Base-by-base conservation (phyloP, 2,329 filamentous ascomycete genomes). In the Apiospora kogelbergensis region DNA sequence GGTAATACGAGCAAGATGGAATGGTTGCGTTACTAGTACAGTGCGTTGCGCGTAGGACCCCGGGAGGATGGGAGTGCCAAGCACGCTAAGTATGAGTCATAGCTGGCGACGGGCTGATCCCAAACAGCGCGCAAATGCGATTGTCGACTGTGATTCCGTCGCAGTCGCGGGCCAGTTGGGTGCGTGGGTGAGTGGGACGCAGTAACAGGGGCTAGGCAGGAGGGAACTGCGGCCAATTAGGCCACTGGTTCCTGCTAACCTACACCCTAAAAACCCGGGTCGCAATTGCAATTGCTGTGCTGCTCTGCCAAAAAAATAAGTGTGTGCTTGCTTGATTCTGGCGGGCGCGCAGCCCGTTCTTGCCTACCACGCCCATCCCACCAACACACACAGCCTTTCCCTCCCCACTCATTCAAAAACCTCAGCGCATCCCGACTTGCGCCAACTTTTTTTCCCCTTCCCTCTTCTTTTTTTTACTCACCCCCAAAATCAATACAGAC, bases 381-480 rank as follows among this genome's bases (percentile, higher is more conserved):
- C 40, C 11, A 37, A 26, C 53, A 37, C 53, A 57, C 48, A 57
- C 53, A 60, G 53, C 53, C 53, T 60, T 60, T 37, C 53, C 53
- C 45, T 22, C 48, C 48, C 48, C 48, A 57, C 48, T 57, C 53
- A 60, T 60, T 60, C 30, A 60, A 60, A 60, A 60, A 37, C 42
- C 63, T 67, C 40, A 67, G 68, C 65, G 74, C 75, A 75, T 73
- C 74, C 69, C 63, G 53, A 37, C 30, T 20, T 37, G 53, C 26
- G 17, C 53, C 53, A 60, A 37, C 53, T 60, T 37, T 70, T 73
- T 69, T 71, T 71, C 68, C 72, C 68, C 75, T 70, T 73, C 76
- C 76, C 73, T 80, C 75, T 75, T 76, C 74, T 76, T 76, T 76
- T 77, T 74, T 78, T 76, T 76, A 17, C 74, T 33, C 75, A 75